phyloP scores from a whole-genome alignment of 768 basidiomycete species.

The Inosperma sp. region DNA sequence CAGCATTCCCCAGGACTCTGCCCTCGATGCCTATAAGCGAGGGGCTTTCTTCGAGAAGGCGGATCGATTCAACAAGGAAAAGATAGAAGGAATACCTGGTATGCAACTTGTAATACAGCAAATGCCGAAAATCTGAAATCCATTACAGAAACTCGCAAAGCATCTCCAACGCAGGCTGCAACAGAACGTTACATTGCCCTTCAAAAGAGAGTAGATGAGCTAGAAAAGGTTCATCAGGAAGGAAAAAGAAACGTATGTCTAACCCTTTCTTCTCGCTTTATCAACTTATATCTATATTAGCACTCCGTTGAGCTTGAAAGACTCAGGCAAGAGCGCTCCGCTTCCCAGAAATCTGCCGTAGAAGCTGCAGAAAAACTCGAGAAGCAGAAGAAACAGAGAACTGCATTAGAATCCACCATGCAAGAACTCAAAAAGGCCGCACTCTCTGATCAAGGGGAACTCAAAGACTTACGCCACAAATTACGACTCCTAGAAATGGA shows the following conservation, averaged over 20 bases:
- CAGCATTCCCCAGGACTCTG: constrained; percentile 39
- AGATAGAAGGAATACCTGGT: constrained; percentile 41
- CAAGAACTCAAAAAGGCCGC: constrained; percentile 55
- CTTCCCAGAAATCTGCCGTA: constrained; percentile 39
- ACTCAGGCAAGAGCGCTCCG: constrained; percentile 51
- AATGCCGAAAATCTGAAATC: neutral
- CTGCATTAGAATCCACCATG: constrained; percentile 51
- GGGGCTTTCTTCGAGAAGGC: constrained; percentile 57
- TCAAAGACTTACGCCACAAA: constrained; percentile 59
- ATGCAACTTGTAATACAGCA: neutral
- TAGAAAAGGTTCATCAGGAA: constrained; percentile 59
- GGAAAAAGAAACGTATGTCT: constrained; percentile 57
- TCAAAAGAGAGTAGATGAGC: constrained; percentile 59
- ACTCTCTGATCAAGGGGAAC: constrained; percentile 49
- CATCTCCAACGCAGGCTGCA: constrained; percentile 16
- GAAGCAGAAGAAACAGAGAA: constrained; percentile 60
- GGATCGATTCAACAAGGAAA: constrained; percentile 47
- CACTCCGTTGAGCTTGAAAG: constrained; percentile 58
- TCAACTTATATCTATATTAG: constrained; percentile 32
- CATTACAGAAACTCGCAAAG: constrained; percentile 11
- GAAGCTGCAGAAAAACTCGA: constrained; percentile 54
- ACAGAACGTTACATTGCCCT: constrained; percentile 51
- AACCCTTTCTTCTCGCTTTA: neutral
- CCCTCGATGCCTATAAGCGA: constrained; percentile 49
- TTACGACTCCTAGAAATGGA: constrained; percentile 57